phyloP scores from a whole-genome alignment of 2,329 filamentous ascomycete species.

The Stylonectria norvegica region DNA sequence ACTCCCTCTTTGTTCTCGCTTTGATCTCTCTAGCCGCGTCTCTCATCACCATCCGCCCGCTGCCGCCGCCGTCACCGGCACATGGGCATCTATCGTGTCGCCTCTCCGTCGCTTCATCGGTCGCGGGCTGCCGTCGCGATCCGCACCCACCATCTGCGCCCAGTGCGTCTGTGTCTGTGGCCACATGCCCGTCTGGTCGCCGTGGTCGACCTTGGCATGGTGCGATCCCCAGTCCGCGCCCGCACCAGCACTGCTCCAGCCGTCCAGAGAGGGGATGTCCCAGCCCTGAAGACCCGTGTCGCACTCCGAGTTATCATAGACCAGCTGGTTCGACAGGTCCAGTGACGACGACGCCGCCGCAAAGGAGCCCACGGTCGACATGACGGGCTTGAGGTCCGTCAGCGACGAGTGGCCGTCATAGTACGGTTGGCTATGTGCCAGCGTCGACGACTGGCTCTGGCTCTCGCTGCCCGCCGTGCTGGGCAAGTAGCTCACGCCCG shows the following conservation, averaged over 20 bases:
- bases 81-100: slow-evolving; percentile 31
- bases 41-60: slow-evolving; percentile 27
- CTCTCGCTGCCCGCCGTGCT: slow-evolving; percentile 27
- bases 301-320: slow-evolving; percentile 34
- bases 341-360: slow-evolving; percentile 28
- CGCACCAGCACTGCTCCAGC: slow-evolving; percentile 29
- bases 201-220: slow-evolving; percentile 30
- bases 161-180: slow-evolving; percentile 31
- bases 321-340: slow-evolving; percentile 32
- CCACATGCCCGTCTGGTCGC: slow-evolving; percentile 35
- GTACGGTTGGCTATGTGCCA: slow-evolving; percentile 29
- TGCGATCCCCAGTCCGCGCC: slow-evolving; percentile 32
- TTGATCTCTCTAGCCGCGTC: not conserved
- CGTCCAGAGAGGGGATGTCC: slow-evolving; percentile 37
- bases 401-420: slow-evolving; percentile 33
- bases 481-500: slow-evolving; percentile 32
- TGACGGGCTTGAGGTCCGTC: slow-evolving; percentile 34
- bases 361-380: slow-evolving; percentile 30
- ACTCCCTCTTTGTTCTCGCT: not conserved
- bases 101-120: slow-evolving; percentile 37
- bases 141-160: slow-evolving; percentile 28
- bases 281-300: slow-evolving; percentile 35
- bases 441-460: slow-evolving; percentile 18
- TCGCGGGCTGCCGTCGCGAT: slow-evolving; percentile 34
- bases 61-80: slow-evolving; percentile 30